Percentiles rank a stretch among this genome's conserved stretches.
phyloP scores from a whole-genome alignment of 2,329 filamentous ascomycete genomes.

The Diaporthe destruens region DNA sequence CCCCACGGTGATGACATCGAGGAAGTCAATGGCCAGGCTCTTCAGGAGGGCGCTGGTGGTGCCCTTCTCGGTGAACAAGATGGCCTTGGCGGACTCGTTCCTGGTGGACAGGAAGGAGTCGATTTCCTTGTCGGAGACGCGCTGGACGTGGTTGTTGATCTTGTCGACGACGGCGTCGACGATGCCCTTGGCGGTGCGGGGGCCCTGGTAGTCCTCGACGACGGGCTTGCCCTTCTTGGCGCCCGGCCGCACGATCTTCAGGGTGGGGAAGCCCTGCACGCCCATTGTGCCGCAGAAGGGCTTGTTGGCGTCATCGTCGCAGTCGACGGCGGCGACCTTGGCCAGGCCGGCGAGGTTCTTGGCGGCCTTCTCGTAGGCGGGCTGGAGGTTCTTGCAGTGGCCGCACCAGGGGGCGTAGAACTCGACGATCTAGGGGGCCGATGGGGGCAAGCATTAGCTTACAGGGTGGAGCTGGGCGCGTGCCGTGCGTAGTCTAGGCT shows the following conservation, averaged over 20 bases:
- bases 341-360: conserved; percentile 90
- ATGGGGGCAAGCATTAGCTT: not conserved
- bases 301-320: conserved; percentile 95
- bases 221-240: conserved; percentile 81
- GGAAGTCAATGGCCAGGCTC: conserved; percentile 90
- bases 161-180: conserved; percentile 86
- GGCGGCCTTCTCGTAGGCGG: conserved; percentile 94
- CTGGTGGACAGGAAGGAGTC: conserved; percentile 78
- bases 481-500: not conserved
- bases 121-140: conserved; percentile 82
- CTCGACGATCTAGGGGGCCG: conserved; percentile 68
- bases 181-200: conserved; percentile 86
- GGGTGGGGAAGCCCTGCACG: conserved; percentile 92
- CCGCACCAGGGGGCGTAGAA: conserved; percentile 99
- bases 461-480: not conserved
- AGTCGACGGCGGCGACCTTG: conserved; percentile 94
- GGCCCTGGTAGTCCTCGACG: conserved; percentile 92
- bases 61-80: conserved; percentile 95
- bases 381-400: conserved; percentile 96
- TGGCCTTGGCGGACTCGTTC: conserved; percentile 81
- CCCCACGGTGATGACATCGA: conserved; percentile 81
- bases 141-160: conserved; percentile 92
- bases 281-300: conserved; percentile 86
- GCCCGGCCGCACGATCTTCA: conserved; percentile 91
- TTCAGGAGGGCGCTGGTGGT: conserved; percentile 85